Base-by-base conservation (phyloP, 2,329 filamentous ascomycete species). In the Canariomyces notabilis region DNA sequence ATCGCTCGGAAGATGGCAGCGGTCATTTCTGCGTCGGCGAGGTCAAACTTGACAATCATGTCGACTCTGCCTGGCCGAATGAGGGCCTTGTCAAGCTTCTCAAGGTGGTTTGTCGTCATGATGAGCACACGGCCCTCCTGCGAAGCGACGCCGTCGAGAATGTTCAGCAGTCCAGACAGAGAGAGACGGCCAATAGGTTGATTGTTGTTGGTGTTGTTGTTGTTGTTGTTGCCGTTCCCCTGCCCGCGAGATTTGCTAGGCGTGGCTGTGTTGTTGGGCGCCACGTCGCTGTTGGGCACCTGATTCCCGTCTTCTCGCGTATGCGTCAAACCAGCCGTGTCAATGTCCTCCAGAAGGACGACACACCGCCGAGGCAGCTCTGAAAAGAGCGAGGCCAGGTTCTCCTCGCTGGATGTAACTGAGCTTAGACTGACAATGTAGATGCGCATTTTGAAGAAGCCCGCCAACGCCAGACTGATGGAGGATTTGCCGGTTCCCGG, bases 401-500 rank as follows among this genome's bases (percentile, higher is more conserved):
- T 77, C 60, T 88, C 83, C 59, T 88, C 85, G 37, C 72, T 83
- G 15, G 84, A 72, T 2, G 71, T 70, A 20, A 69, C 67, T 3
- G 81, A 85, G 61, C 76, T 85, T 33, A 89, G 67, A 57, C 76
- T 83, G 52, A 88, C 74, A 45, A 88, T 83, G 64, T 87, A 88
- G 51, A 89, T 83, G 39, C 78, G 74, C 67, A 89, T 74, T 48
- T 79, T 77, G 61, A 88, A 83, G 58, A 79, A 76, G 5, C 85
- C 85, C 0, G 85, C 83, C 40, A 87, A 72, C 0, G 85, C 84
- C 34, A 88, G 74, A 52, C 79, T 83, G 1, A 89, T 72, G 37
- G 81, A 85, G 36, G 80, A 85, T 65, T 91, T 93, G 12, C 87
- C 87, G 0, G 86, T 90, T 1, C 87, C 87, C 0, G 87, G 87